Base-by-base conservation (phyloP, 83 land plant species). In the Picea mariana region DNA sequence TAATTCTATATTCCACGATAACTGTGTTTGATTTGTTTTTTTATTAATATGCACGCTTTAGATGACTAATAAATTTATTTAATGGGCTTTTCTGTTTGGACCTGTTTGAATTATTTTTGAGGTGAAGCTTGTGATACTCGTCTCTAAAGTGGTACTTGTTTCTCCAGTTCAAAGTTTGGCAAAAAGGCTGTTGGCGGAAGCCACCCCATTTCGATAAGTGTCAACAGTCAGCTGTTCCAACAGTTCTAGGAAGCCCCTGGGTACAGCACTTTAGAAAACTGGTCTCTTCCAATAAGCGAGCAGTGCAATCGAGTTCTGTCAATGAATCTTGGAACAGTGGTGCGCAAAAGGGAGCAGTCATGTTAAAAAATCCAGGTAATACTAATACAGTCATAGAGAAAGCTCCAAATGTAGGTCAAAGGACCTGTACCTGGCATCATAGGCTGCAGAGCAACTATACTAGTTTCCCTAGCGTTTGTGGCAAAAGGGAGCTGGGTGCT, bases 141-240 rank as follows among this genome's bases (percentile, higher is more conserved):
- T n/a, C n/a, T n/a, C n/a, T n/a, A n/a, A n/a, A n/a, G n/a, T n/a
- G n/a, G n/a, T n/a, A n/a, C n/a, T n/a, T n/a, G n/a, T n/a, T n/a
- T n/a, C n/a, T n/a, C n/a, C n/a, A 90, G 92, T 85, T 87, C 52
- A 87, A 90, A 77, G 83, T 90, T 82, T 82, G 83, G 75, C 86
- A 83, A 21, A 62, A 81, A 13, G 92, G 88, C 3, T 72, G 77
- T 77, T 87, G 90, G 92, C 60, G 63, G 81, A 88, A 78, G 52
- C 55, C 63, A 78, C 80, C 80, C 16, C 7, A 31, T 38, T 17
- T 24, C 17, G 34, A 23, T 26, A 77, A 60, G 21, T 18, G 42
- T 62, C 63, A 78, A 18, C 5, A 24, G 17, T 59, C 16, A 26
- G 13, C 24, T 16, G 59, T 61, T 78, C 40, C 44, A 62, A 78